Percentiles rank a stretch among this genome's conserved stretches.
Conservation (phyloP, 106 monocot genomes). For the Apostasia ramifera region DNA sequence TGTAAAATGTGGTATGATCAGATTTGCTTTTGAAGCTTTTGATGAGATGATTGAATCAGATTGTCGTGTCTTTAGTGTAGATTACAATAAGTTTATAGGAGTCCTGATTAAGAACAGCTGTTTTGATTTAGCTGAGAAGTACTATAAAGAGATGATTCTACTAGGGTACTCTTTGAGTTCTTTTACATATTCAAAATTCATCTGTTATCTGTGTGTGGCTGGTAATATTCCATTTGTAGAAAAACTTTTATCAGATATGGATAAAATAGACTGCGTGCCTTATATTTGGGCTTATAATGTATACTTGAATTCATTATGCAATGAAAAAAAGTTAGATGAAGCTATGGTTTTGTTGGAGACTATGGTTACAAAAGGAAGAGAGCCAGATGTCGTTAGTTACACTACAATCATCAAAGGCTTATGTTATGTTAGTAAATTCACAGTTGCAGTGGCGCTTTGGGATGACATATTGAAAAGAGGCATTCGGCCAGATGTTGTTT, state of each 20-base stretch:
- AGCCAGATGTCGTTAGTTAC: slow-evolving; percentile 76
- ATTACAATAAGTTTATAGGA: slow-evolving; percentile 86
- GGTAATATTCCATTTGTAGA: slow-evolving; percentile 39
- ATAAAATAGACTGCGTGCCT: slow-evolving; percentile 50
- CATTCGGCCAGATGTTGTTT: slow-evolving; percentile 43
- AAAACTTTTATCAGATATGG: slow-evolving; percentile 59
- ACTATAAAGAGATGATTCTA: slow-evolving; percentile 46
- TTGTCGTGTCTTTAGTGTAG: slow-evolving; percentile 63
- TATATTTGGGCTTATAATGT: slow-evolving; percentile 94
- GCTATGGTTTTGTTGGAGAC: slow-evolving; percentile 39
- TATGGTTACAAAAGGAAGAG: slow-evolving; percentile 50
- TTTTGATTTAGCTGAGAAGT: slow-evolving; percentile 58
- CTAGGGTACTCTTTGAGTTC: slow-evolving; percentile 66
- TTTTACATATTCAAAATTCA: slow-evolving; percentile 90
- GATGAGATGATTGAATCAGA: slow-evolving; percentile 72
- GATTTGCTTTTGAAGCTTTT: slow-evolving; percentile 47
- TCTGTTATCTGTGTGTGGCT: slow-evolving; percentile 47
- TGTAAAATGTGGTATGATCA: slow-evolving; percentile 55
- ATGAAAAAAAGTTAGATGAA: slow-evolving; percentile 42
- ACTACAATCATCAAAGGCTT: slow-evolving; percentile 64
- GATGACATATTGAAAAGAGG: slow-evolving; percentile 58
- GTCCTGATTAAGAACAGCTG: slow-evolving; percentile 49
- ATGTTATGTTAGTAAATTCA: slow-evolving; percentile 33
- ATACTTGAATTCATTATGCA: slow-evolving; percentile 73
- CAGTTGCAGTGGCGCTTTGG: slow-evolving; percentile 53